Percentiles rank a stretch among this genome's conserved stretches.
Evolutionary conservation across 1,284 basidiomycete genomes (phyloP).

Genomic region (Xerocomus cyaneibrunnescens): DNA sequence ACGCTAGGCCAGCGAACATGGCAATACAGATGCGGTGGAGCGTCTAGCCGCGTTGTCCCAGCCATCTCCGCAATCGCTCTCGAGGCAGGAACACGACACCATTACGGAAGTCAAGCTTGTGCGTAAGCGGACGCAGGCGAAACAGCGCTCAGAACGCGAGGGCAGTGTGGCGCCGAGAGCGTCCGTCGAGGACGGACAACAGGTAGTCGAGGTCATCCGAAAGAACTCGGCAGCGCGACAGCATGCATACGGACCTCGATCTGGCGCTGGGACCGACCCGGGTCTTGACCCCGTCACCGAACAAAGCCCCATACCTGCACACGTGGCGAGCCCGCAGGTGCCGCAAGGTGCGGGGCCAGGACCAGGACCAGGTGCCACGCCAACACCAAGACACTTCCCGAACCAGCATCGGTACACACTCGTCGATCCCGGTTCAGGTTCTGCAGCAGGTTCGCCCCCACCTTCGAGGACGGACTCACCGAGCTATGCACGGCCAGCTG

Average conservation of each 20-base stretch:
- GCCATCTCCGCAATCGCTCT: slow-evolving; percentile 60
- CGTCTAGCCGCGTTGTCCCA: slow-evolving; percentile 69
- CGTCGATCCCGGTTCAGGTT: slow-evolving; percentile 35
- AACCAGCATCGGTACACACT: slow-evolving; percentile 44
- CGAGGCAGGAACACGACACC: slow-evolving; percentile 76
- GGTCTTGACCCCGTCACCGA: neutral
- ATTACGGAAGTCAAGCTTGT: slow-evolving; percentile 81
- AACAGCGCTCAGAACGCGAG: slow-evolving; percentile 59
- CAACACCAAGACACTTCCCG: slow-evolving; percentile 21
- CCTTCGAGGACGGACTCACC: slow-evolving; percentile 19
- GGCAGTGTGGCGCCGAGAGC: slow-evolving; percentile 16
- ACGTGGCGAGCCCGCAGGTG: neutral
- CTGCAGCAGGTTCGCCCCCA: slow-evolving; percentile 8
- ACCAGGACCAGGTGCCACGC: neutral
- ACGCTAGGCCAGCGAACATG: slow-evolving; percentile 65
- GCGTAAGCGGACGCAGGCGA: slow-evolving; percentile 80
- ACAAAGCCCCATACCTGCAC: neutral
- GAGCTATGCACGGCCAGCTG: slow-evolving; percentile 28
- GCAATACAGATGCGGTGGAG: slow-evolving; percentile 79
- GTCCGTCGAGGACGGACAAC: slow-evolving; percentile 23
- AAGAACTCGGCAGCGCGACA: slow-evolving; percentile 37
- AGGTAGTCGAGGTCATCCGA: slow-evolving; percentile 44
- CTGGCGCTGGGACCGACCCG: neutral
- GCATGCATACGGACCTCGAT: neutral
- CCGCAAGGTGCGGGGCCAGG: neutral